Percentiles rank a stretch among this genome's conserved stretches.
Evolutionary conservation across 116 monocot genomes (phyloP).

Genomic region (Papilionanthe hybrid): DNA sequence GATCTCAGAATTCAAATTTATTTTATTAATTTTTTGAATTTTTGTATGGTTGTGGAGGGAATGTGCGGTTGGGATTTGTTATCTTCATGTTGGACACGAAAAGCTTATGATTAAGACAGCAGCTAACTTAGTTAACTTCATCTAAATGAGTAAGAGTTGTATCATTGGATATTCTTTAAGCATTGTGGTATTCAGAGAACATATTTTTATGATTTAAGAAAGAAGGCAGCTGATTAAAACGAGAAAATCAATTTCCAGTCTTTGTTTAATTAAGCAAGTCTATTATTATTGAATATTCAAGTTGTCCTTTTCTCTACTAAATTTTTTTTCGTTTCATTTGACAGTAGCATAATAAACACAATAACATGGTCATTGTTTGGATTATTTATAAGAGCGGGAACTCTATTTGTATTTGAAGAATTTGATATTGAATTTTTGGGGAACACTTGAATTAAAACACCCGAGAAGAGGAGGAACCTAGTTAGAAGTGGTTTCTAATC

Average conservation of each 20-base stretch:
- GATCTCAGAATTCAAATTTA: too few species aligned
- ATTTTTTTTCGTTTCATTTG: background rate
- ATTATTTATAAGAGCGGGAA: background rate
- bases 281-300: background rate
- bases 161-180: background rate
- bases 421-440: background rate
- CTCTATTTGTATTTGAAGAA: constrained; percentile 1
- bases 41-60: background rate
- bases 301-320: background rate
- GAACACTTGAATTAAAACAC: background rate
- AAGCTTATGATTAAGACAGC: background rate
- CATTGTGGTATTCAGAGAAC: background rate
- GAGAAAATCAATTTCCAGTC: background rate
- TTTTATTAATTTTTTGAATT: too few species aligned
- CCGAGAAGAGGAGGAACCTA: constrained; percentile 4
- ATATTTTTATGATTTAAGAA: background rate
- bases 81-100: background rate
- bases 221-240: background rate
- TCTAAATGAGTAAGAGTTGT: background rate
- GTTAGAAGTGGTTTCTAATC: background rate
- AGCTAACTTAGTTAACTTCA: background rate
- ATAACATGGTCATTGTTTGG: background rate
- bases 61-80: background rate
- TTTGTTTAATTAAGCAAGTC: background rate
- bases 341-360: background rate